Percentiles rank a stretch among this genome's conserved stretches.
Conservation (phyloP, 1,284 basidiomycete species). For the Cutaneotrichosporon daszewskae region DNA sequence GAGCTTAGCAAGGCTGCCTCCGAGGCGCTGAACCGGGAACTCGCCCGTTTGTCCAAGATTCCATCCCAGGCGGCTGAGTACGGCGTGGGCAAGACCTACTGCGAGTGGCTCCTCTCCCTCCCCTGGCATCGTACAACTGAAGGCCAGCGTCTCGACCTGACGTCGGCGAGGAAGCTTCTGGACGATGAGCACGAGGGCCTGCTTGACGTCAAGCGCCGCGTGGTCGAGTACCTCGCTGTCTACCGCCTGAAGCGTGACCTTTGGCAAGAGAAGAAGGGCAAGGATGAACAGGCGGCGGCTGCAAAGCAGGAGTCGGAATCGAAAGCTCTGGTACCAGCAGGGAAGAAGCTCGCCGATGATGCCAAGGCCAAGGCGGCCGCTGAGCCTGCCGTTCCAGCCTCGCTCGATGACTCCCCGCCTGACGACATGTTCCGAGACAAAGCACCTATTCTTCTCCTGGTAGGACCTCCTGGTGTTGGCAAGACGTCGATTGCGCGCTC, state of each 20-base stretch:
- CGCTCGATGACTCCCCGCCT: constrained; percentile 25
- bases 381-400: constrained; percentile 1
- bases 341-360: constrained; percentile 1
- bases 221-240: constrained; percentile 44
- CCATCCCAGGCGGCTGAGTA: constrained; percentile 42
- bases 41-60: constrained; percentile 32
- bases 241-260: constrained; percentile 41
- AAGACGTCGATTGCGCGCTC: constrained; percentile 61
- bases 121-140: constrained; percentile 39
- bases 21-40: constrained; percentile 30
- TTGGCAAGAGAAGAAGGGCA: constrained; percentile 26
- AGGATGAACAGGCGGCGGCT: not conserved
- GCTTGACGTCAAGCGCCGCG: constrained; percentile 40
- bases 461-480: constrained; percentile 93
- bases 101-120: constrained; percentile 38
- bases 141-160: constrained; percentile 29
- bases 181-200: constrained; percentile 44
- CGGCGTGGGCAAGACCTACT: constrained; percentile 39
- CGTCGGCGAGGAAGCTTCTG: constrained; percentile 27
- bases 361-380: not conserved
- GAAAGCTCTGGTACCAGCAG: not conserved
- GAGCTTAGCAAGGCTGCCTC: constrained; percentile 27
- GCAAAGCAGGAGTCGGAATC: not conserved
- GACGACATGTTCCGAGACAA: constrained; percentile 39
- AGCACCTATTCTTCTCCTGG: constrained; percentile 52